Evolutionary conservation across 495 filamentous ascomycete genomes (phyloP).

Genomic region (Entonaema liquescens): DNA sequence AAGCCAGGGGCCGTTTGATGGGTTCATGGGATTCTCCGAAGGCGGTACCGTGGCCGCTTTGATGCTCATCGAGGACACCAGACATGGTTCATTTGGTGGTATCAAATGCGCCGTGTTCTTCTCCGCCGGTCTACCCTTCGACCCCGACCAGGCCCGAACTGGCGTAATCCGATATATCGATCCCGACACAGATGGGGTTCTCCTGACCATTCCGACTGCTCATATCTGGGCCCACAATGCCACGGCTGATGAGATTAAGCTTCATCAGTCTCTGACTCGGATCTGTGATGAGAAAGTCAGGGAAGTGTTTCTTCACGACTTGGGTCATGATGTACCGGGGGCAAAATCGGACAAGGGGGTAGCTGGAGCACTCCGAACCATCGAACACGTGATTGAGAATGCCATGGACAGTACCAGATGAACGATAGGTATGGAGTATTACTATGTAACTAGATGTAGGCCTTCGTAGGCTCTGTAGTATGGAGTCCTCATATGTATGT

Average conservation of each 20-base stretch:
- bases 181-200: conserved; percentile 36
- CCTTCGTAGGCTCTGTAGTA: no score
- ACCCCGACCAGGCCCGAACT: conserved; percentile 37
- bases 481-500: not conserved
- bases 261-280: conserved; percentile 19
- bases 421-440: no score
- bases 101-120: conserved; percentile 44
- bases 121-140: conserved; percentile 40
- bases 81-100: conserved; percentile 34
- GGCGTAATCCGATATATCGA: conserved; percentile 31
- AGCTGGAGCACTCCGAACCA: conserved; percentile 27
- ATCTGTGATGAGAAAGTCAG: conserved; percentile 33
- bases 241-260: conserved; percentile 20
- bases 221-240: conserved; percentile 40
- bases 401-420: conserved; percentile 16
- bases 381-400: conserved; percentile 31
- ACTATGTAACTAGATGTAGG: no score
- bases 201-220: conserved; percentile 40
- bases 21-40: conserved; percentile 71
- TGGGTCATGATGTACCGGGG: conserved; percentile 34
- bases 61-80: conserved; percentile 45
- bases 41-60: conserved; percentile 67
- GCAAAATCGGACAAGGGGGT: conserved; percentile 32
- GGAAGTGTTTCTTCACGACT: conserved; percentile 31
- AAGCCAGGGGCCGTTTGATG: conserved; percentile 67